phyloP scores from a whole-genome alignment of 192 early-diverging fungal species.

The Coemansia sp. region DNA sequence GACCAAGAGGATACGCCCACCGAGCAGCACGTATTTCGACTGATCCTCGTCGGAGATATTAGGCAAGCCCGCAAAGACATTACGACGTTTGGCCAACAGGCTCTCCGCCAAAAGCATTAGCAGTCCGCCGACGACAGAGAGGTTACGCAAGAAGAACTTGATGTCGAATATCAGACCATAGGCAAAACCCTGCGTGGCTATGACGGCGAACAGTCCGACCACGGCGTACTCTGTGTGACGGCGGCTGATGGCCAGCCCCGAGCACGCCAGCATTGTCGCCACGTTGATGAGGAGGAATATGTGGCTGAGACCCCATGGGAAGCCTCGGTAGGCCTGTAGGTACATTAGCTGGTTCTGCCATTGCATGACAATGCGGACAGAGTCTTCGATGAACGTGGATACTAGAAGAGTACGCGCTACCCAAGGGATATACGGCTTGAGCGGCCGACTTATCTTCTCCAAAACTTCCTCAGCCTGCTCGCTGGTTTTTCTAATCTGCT shows the following conservation, averaged over 20 bases:
- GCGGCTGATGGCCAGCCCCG: conserved; percentile 79
- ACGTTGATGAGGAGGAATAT: conserved; percentile 87
- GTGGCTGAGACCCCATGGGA: conserved; percentile 80
- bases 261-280: conserved; percentile 81
- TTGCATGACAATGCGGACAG: conserved; percentile 84
- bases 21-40: conserved; percentile 89
- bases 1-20: conserved; percentile 89
- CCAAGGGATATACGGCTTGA: conserved; percentile 90
- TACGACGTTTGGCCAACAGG: conserved; percentile 64
- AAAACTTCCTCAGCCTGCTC: conserved; percentile 75
- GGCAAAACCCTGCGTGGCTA: conserved; percentile 86
- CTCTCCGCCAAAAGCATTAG: conserved; percentile 92
- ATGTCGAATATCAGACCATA: conserved; percentile 94
- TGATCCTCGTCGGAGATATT: conserved; percentile 81
- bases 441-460: conserved; percentile 71
- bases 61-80: conserved; percentile 87
- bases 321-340: conserved; percentile 77
- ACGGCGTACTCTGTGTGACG: conserved; percentile 84
- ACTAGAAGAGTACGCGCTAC: conserved; percentile 94
- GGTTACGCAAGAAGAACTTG: conserved; percentile 86
- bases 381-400: conserved; percentile 94
- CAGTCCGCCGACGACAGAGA: conserved; percentile 93
- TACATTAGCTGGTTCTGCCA: conserved; percentile 89
- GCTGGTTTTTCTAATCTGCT: conserved; percentile 51
- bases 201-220: conserved; percentile 76